Evolutionary conservation across 208 protist genomes (phyloP).

Genomic region (Blechomonas ayalai): DNA sequence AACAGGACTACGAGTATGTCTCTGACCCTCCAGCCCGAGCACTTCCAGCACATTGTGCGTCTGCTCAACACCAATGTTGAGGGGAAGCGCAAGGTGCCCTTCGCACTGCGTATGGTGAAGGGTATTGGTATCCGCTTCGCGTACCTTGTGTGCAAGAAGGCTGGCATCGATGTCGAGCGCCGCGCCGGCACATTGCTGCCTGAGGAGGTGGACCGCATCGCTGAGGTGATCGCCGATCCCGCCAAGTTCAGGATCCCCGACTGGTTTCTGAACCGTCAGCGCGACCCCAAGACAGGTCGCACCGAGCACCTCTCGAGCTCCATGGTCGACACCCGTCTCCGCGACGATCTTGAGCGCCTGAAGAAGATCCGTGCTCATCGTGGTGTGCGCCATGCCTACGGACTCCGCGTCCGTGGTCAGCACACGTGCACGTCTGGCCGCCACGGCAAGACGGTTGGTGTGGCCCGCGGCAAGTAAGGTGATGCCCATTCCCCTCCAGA

Average conservation of each 20-base stretch:
- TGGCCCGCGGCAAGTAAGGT: slow-evolving; percentile 74
- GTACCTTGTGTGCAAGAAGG: slow-evolving; percentile 98
- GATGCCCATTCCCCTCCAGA: no score
- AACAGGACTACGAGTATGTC: slow-evolving; percentile 32
- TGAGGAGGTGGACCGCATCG: slow-evolving; percentile 96
- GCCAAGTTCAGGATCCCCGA: slow-evolving; percentile 99
- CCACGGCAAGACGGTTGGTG: slow-evolving; percentile 89
- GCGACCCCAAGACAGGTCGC: slow-evolving; percentile 98
- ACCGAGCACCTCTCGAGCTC: slow-evolving; percentile 96
- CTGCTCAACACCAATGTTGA: slow-evolving; percentile 99
- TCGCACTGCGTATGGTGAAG: slow-evolving; percentile 98
- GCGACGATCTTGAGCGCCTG: slow-evolving; percentile 99
- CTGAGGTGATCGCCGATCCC: slow-evolving; percentile 97
- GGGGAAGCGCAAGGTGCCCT: slow-evolving; percentile 96
- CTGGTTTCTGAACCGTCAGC: slow-evolving; percentile 99
- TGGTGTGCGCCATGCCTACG: slow-evolving; percentile 98
- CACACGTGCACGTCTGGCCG: slow-evolving; percentile 99
- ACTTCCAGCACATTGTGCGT: slow-evolving; percentile 99
- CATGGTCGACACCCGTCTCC: slow-evolving; percentile 95
- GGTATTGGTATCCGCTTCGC: slow-evolving; percentile 99
- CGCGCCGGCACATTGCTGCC: slow-evolving; percentile 86
- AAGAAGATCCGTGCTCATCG: slow-evolving; percentile 99
- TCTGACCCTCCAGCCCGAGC: slow-evolving; percentile 57
- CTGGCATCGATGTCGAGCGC: slow-evolving; percentile 97
- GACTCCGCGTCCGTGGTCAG: slow-evolving; percentile 99